phyloP scores from a whole-genome alignment of 2,329 filamentous ascomycete genomes.

The Dryadomyces quercus-mongolicae region DNA sequence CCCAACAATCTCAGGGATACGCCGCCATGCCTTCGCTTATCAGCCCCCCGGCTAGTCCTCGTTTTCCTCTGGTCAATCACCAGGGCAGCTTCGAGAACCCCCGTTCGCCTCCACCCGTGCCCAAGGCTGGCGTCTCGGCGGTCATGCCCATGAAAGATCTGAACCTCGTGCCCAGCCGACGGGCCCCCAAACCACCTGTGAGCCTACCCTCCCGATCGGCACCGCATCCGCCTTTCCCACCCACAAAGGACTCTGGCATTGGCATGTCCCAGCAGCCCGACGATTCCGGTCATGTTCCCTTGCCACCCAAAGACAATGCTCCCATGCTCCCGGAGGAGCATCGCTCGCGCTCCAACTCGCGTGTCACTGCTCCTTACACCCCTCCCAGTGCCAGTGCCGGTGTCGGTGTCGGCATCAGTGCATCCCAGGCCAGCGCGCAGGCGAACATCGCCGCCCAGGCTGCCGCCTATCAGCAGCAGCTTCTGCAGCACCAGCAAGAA shows the following conservation, averaged over 20 bases:
- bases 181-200: slow-evolving; percentile 77
- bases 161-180: slow-evolving; percentile 64
- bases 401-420: not conserved
- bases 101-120: slow-evolving; percentile 81
- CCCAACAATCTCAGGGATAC: slow-evolving; percentile 31
- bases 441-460: slow-evolving; percentile 23
- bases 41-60: slow-evolving; percentile 71
- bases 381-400: slow-evolving; percentile 17
- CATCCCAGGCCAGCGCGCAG: not conserved
- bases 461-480: slow-evolving; percentile 45
- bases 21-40: slow-evolving; percentile 50
- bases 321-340: slow-evolving; percentile 56
- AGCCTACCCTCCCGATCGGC: slow-evolving; percentile 44
- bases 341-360: slow-evolving; percentile 57
- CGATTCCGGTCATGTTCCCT: slow-evolving; percentile 30
- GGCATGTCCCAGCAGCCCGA: slow-evolving; percentile 47
- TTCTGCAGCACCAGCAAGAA: slow-evolving; percentile 74
- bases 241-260: slow-evolving; percentile 49
- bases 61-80: slow-evolving; percentile 74
- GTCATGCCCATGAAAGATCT: slow-evolving; percentile 38
- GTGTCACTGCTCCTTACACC: slow-evolving; percentile 42
- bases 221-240: slow-evolving; percentile 41
- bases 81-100: slow-evolving; percentile 97
- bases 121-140: slow-evolving; percentile 35
- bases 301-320: slow-evolving; percentile 38